phyloP scores from a whole-genome alignment of 345 rosid genomes.

The Kernera saxatilis region DNA sequence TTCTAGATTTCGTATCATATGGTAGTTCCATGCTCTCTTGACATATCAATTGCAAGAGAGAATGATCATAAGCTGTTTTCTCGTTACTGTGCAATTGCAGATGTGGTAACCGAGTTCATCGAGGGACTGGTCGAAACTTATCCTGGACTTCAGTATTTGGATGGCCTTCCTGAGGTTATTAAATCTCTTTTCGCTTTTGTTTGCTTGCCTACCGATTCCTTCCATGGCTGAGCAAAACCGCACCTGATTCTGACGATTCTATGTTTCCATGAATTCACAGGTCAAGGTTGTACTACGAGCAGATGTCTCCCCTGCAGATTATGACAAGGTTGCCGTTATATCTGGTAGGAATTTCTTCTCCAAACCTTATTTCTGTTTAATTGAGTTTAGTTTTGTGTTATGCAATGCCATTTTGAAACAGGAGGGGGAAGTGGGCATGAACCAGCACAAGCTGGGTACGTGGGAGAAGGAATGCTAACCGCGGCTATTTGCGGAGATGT shows the following conservation, averaged over 20 bases:
- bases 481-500: slow-evolving; percentile 94
- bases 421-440: slow-evolving; percentile 99
- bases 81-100: slow-evolving; percentile 33
- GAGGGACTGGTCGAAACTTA: slow-evolving; percentile 92
- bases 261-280: neutral
- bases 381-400: neutral
- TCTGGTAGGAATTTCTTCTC: slow-evolving; percentile 51
- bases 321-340: slow-evolving; percentile 82
- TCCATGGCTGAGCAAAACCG: neutral
- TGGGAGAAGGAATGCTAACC: slow-evolving; percentile 98
- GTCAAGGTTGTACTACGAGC: slow-evolving; percentile 91
- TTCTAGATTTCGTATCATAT: neutral
- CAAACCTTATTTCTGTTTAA: neutral
- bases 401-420: slow-evolving; percentile 22
- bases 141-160: slow-evolving; percentile 81
- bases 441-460: slow-evolving; percentile 95
- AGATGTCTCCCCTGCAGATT: slow-evolving; percentile 58
- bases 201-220: no score
- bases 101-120: slow-evolving; percentile 86
- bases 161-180: slow-evolving; percentile 94
- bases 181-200: neutral
- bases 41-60: neutral
- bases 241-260: neutral
- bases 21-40: neutral
- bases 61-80: neutral